phyloP scores from a whole-genome alignment of 768 basidiomycete genomes.

The Leccinum sublutescens region DNA sequence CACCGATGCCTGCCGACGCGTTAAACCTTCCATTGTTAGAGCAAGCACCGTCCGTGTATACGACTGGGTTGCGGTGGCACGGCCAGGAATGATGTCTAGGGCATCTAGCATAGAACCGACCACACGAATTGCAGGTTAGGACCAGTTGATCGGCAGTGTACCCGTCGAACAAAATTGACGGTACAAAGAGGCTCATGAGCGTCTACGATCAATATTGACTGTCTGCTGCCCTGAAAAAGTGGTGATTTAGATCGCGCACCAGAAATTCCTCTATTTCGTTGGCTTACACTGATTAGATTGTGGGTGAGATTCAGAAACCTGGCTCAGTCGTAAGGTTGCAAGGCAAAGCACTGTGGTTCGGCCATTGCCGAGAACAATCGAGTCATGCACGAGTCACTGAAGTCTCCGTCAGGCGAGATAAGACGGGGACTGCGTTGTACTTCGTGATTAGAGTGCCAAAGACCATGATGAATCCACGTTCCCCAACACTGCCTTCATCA shows the following conservation, averaged over 20 bases:
- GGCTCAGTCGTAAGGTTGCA: no score
- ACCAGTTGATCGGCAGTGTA: not conserved
- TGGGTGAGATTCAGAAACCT: no score
- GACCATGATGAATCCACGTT: no score
- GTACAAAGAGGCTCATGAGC: not conserved
- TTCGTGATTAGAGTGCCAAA: no score
- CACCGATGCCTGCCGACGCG: not conserved
- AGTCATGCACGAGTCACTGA: no score
- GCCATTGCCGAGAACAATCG: no score
- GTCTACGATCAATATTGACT: conserved; percentile 16
- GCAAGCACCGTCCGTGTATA: conserved; percentile 1
- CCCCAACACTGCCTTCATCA: no score
- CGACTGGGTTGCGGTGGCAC: not conserved
- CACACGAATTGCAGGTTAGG: not conserved
- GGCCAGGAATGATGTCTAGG: not conserved
- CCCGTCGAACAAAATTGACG: not conserved
- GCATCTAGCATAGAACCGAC: not conserved
- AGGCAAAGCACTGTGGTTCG: no score
- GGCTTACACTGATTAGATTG: no score
- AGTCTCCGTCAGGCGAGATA: no score
- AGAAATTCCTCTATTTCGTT: no score
- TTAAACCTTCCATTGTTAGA: not conserved
- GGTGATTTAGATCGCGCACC: not conserved
- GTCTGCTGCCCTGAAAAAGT: not conserved
- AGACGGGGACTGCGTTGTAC: no score